Percentiles rank a stretch among this genome's conserved stretches.
Conservation (phyloP, 1,284 basidiomycete species). For the Tilletia horrida region DNA sequence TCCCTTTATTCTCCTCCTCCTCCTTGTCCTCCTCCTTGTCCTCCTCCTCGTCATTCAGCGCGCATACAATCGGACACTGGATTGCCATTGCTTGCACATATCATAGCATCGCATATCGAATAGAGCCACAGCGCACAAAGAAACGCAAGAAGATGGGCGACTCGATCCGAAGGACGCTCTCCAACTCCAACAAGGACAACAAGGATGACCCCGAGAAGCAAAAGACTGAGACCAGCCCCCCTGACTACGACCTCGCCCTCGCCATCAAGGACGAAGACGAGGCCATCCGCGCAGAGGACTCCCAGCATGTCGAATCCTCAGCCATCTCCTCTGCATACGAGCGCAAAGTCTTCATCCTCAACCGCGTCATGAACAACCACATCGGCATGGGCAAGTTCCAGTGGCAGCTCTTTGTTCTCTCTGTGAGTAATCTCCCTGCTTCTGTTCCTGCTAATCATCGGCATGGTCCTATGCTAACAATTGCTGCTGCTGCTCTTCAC, state of each 20-base stretch:
- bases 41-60: no score
- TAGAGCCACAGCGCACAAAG: no score
- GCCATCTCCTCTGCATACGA: conserved; percentile 12
- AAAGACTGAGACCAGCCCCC: not conserved
- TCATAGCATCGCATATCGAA: no score
- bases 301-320: not conserved
- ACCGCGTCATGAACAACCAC: conserved; percentile 52
- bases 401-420: conserved; percentile 27
- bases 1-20: no score
- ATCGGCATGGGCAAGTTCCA: conserved; percentile 39
- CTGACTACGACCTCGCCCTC: not conserved
- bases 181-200: not conserved
- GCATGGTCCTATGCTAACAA: conserved; percentile 34
- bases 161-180: not conserved
- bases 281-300: not conserved
- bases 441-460: conserved; percentile 51
- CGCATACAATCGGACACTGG: no score
- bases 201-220: conserved; percentile 4
- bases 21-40: no score
- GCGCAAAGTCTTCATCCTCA: conserved; percentile 51
- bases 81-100: no score
- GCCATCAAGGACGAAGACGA: not conserved
- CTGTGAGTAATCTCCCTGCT: conserved; percentile 38
- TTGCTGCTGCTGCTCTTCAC: conserved; percentile 26
- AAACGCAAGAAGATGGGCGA: conserved; percentile 12